Base-by-base conservation (phyloP, 805 yeast genomes). In the Ogataea populi-albae region DNA sequence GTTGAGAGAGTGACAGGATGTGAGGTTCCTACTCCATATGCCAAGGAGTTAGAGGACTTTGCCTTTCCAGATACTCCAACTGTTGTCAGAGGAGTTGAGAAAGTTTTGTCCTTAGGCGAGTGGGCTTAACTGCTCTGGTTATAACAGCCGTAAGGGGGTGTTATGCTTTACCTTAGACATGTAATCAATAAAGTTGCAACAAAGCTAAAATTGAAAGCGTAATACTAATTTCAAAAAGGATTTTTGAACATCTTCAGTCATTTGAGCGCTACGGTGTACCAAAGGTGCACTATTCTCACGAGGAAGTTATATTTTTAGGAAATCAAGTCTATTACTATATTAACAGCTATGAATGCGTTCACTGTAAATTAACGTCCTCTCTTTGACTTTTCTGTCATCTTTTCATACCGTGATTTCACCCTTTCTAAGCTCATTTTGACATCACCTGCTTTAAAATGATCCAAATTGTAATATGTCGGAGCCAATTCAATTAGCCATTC, bases 11-110 rank as follows among this genome's bases (percentile, higher is more conserved):
- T 89, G 57, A 93, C 98, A 41, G 98, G 98, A 66, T 95, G 98
- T 62, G 99, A 93, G 72, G 97, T 89, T 21, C 99, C 99, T 66
- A 93, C 98, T 52, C 99, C 99, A 49, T 93, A 93, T 63, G 96
- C 96, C 54, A 78, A 80, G 66, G 89, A 83, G 70, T 77, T 93
- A 62, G 99, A 93, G 79, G 94, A 85, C 71, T 86, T 93, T 62
- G 96, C 98, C 38, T 93, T 93, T 96, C 99, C 99, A 66, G 96
- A 89, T 64, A 75, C 86, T 38, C 91, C 86, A 59, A 78, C 88
- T 49, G 85, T 93, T 55, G 77, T 85, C 60, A 83, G 88, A 75
- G 97, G 88, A 50, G 75, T 76, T 50, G 86, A 80, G 69, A 83
- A 82, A 66, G 89, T 81, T 30, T 71, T 85, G 65, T 78, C 86